Evolutionary conservation across 345 rosid genomes (phyloP).

Genomic region (Camelina sativa): DNA sequence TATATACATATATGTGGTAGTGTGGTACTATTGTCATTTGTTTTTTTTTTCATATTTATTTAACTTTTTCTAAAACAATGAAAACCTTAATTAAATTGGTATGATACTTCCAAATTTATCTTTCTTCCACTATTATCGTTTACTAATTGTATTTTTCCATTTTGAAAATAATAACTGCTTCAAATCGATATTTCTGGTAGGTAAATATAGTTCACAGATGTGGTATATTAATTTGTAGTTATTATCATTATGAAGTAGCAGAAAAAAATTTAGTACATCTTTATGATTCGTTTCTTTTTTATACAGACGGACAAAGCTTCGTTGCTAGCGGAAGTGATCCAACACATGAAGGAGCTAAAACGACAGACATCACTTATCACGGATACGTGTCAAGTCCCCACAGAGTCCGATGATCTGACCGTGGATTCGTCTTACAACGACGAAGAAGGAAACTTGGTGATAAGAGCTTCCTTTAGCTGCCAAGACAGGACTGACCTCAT

Average conservation of each 20-base stretch:
- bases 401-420: conserved; percentile 83
- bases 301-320: conserved; percentile 81
- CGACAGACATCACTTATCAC: conserved; percentile 62
- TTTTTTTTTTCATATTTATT: too few species aligned
- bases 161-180: too few species aligned
- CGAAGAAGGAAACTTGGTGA: conserved; percentile 82
- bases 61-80: too few species aligned
- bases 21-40: too few species aligned
- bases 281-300: background rate
- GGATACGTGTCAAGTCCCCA: conserved; percentile 84
- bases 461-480: conserved; percentile 90
- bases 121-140: too few species aligned
- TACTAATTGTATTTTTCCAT: too few species aligned
- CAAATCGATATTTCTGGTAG: too few species aligned
- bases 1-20: too few species aligned
- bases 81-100: too few species aligned
- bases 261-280: background rate
- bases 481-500: conserved; percentile 90
- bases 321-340: conserved; percentile 82
- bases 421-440: conserved; percentile 74
- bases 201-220: too few species aligned
- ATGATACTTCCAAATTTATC: too few species aligned
- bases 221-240: background rate
- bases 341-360: conserved; percentile 60
- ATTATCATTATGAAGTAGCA: background rate